Base-by-base conservation (phyloP, 768 basidiomycete species). In the Lactarius evosmus region DNA sequence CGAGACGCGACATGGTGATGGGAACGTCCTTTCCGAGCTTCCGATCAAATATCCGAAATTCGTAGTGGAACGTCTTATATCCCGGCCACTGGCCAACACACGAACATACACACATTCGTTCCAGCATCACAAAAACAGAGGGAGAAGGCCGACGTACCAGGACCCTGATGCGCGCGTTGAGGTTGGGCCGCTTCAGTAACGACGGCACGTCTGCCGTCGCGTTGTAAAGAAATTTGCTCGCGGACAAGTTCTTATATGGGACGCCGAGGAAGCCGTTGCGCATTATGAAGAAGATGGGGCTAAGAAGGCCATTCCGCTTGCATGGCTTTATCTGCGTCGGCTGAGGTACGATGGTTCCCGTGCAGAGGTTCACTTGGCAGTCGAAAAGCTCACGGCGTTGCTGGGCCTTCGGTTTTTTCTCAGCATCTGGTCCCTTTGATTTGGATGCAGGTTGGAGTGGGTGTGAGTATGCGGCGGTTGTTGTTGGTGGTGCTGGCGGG, bases 261-360 rank as follows among this genome's bases (percentile, higher is more conserved):
- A 64, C 34, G n/a, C 58, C 63, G n/a, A 64, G 30, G 2, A 44
- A 22, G n/a, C 63, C 63, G 22, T 55, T 33, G 29, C 44, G 34
- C 44, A 36, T 41, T 32, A 54, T 29, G 41, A 63, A 63, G 52
- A 57, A 62, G 29, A 59, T 6, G 1, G 63, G 63, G 4, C 27
- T 55, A 11, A 11, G 41, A 12, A 54, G 29, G 32, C 58, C 58
- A n/a, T 52, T 55, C n/a, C 14, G 5, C 52, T 25, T 49, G 12
- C 46, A 49, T 6, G 46, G 46, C 11, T n/a, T 49, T 25, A n/a
- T 59, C 52, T 27, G 38, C 3, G 63, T 60, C 5, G 58, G 55
- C 49, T 65, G 63, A 7, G 59, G 59, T 25, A 65, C 63, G 54
- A 61, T 32, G 8, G 59, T 65, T 17, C 63, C 63, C 17, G 14